Conservation (phyloP, 306 rosid genomes). For the Gastrolobium villosum region DNA sequence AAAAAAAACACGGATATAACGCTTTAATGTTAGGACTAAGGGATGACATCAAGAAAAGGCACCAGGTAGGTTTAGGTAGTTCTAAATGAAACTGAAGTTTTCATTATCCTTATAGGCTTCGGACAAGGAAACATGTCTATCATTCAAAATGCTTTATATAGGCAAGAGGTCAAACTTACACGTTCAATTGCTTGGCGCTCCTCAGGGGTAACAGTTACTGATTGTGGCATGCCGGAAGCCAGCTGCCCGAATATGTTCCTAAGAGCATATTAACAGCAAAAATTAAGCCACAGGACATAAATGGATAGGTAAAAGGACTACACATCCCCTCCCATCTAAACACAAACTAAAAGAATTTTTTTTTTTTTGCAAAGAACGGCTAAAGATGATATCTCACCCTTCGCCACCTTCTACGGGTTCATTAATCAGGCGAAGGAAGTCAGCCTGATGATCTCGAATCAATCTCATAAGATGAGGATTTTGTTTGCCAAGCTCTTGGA, state of each 20-base stretch:
- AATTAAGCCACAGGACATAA: conserved; percentile 43
- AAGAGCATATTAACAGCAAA: conserved; percentile 33
- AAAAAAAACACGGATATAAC: no score
- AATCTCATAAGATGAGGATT: conserved; percentile 93
- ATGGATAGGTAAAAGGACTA: not conserved
- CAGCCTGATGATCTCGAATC: conserved; percentile 91
- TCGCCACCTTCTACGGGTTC: conserved; percentile 92
- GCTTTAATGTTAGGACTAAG: no score
- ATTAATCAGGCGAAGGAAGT: conserved; percentile 87
- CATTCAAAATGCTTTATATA: not conserved
- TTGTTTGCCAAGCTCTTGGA: conserved; percentile 97
- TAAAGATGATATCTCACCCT: conserved; percentile 63
- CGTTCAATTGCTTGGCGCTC: conserved; percentile 95
- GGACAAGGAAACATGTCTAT: not conserved
- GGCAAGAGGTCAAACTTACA: conserved; percentile 61
- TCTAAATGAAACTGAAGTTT: not conserved
- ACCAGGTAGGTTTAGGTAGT: not conserved
- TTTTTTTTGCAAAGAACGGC: not conserved
- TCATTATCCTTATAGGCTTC: not conserved
- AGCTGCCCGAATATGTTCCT: conserved; percentile 79
- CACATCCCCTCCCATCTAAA: not conserved
- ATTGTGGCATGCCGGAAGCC: conserved; percentile 71
- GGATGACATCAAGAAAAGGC: conserved; percentile 4
- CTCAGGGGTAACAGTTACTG: conserved; percentile 87
- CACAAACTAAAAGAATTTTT: not conserved